phyloP scores from a whole-genome alignment of 2,329 filamentous ascomycete species.

The Myotisia sp. region DNA sequence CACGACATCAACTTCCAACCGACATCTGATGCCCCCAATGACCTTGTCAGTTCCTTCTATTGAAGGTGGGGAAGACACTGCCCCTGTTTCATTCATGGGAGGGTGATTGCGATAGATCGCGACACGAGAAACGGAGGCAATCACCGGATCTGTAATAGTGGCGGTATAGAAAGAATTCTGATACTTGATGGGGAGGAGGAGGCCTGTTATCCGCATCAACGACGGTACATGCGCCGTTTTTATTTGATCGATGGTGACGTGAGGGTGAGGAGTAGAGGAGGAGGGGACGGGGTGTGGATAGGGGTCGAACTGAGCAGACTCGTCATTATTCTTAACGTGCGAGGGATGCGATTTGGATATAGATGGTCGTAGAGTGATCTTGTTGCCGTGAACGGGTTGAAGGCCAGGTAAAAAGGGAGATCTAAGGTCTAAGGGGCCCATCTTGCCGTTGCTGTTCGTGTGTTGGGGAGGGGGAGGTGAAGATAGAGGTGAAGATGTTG shows the following conservation, averaged over 20 bases:
- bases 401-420: too few relatives aligned
- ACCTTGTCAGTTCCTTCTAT: slow-evolving; percentile 26
- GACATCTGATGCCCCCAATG: slow-evolving; percentile 36
- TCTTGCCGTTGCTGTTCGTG: too few relatives aligned
- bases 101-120: slow-evolving; percentile 42
- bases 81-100: slow-evolving; percentile 16
- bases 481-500: too few relatives aligned
- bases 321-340: too few relatives aligned
- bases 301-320: too few relatives aligned
- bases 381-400: too few relatives aligned
- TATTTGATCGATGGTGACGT: slow-evolving; percentile 40
- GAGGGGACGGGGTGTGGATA: slow-evolving; percentile 10
- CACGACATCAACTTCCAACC: slow-evolving; percentile 23
- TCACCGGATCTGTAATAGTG: slow-evolving; percentile 40
- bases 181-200: slow-evolving; percentile 49
- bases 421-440: too few relatives aligned
- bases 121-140: slow-evolving; percentile 42
- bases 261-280: slow-evolving; percentile 28
- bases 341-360: too few relatives aligned
- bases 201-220: slow-evolving; percentile 43
- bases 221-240: slow-evolving; percentile 40
- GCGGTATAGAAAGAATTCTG: slow-evolving; percentile 47
- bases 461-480: too few relatives aligned
- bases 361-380: too few relatives aligned
- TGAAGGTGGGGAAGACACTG: slow-evolving; percentile 11